phyloP scores from a whole-genome alignment of 2,329 filamentous ascomycete species.

The Aspergillus arachidicola region DNA sequence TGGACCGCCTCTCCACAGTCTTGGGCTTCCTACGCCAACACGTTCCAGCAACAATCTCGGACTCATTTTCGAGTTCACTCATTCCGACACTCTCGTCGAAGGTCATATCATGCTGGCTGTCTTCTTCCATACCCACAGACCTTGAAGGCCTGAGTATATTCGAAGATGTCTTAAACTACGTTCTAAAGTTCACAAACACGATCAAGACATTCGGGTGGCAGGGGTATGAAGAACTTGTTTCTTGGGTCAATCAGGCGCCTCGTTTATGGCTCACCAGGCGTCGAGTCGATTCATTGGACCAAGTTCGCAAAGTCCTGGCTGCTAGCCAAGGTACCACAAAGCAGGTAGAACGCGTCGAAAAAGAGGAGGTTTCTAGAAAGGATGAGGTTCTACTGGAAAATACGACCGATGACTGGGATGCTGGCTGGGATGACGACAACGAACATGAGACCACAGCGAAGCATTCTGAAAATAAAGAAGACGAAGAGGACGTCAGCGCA shows the following conservation, averaged over 20 bases:
- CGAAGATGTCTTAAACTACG: constrained; percentile 67
- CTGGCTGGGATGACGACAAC: constrained; percentile 76
- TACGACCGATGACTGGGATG: constrained; percentile 68
- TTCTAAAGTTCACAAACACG: constrained; percentile 64
- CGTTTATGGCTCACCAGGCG: constrained; percentile 84
- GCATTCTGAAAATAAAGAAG: constrained; percentile 27
- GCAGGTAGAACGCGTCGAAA: constrained; percentile 81
- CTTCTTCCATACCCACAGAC: constrained; percentile 73
- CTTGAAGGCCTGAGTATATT: constrained; percentile 72
- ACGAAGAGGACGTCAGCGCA: constrained; percentile 51
- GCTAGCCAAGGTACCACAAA: constrained; percentile 67
- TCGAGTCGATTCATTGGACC: constrained; percentile 75
- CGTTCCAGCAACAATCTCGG: constrained; percentile 52
- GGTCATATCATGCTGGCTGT: constrained; percentile 74
- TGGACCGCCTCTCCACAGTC: constrained; percentile 48
- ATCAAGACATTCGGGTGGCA: constrained; percentile 67
- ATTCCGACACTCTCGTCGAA: constrained; percentile 69
- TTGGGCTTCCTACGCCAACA: constrained; percentile 55
- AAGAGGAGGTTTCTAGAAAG: constrained; percentile 72
- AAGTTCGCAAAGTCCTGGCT: constrained; percentile 69
- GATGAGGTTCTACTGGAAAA: constrained; percentile 66
- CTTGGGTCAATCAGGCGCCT: constrained; percentile 81
- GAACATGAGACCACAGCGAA: constrained; percentile 36
- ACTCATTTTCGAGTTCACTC: constrained; percentile 67
- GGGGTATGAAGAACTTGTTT: constrained; percentile 63